phyloP scores from a whole-genome alignment of 371 early-diverging fungal genomes.

The Mucor indicus region DNA sequence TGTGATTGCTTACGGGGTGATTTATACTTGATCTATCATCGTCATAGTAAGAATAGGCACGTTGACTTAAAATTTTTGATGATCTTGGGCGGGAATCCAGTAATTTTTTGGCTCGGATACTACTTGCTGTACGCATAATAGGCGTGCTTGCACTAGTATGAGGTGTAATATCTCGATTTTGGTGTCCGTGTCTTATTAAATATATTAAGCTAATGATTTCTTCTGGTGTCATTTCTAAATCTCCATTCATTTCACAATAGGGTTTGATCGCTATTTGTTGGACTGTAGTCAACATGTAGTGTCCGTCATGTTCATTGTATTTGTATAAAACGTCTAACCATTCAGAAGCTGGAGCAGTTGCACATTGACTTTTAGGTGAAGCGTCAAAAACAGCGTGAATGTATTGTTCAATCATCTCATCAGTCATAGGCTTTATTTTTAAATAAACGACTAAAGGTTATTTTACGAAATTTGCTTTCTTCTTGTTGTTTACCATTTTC shows the following conservation, averaged over 20 bases:
- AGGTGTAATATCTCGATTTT: no score
- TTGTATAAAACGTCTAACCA: no score
- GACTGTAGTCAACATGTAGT: slow-evolving; percentile 10
- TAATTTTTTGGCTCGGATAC: no score
- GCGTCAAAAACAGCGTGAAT: not conserved
- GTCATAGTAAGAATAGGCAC: no score
- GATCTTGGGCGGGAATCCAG: no score
- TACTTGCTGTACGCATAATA: not conserved
- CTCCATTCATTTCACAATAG: slow-evolving; percentile 14
- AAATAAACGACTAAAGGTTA: no score
- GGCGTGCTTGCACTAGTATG: not conserved
- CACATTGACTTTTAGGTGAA: slow-evolving; percentile 1
- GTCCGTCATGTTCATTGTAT: slow-evolving; percentile 6
- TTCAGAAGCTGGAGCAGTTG: slow-evolving; percentile 12
- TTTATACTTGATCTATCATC: slow-evolving; percentile 3
- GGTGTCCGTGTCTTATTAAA: not conserved
- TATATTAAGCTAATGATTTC: slow-evolving; percentile 7
- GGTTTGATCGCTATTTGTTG: slow-evolving; percentile 13
- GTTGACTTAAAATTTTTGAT: no score
- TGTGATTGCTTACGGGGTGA: slow-evolving; percentile 7
- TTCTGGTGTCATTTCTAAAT: slow-evolving; percentile 26
- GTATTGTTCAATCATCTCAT: no score
- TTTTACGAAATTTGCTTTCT: no score
- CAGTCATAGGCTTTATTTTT: no score
- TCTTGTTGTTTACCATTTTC: no score